Evolutionary conservation across 805 yeast species (phyloP).

Genomic region (Candida quercuum): DNA sequence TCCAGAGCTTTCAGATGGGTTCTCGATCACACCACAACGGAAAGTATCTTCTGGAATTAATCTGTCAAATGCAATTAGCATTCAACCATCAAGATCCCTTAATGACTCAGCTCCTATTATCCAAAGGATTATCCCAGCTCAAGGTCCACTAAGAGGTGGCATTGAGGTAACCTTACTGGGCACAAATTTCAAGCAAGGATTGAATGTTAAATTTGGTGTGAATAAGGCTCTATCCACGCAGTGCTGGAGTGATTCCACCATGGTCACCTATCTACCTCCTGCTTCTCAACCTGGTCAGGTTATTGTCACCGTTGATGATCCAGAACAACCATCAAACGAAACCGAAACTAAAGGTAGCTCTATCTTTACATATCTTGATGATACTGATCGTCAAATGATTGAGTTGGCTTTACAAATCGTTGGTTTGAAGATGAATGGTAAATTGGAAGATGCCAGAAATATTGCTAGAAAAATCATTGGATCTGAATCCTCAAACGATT

Average conservation of each 20-base stretch:
- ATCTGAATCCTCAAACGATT: conserved; percentile 30
- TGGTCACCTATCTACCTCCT: conserved; percentile 92
- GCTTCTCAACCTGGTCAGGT: conserved; percentile 89
- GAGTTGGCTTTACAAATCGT: conserved; percentile 95
- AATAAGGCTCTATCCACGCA: conserved; percentile 78
- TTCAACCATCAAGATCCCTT: conserved; percentile 2
- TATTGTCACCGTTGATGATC: conserved; percentile 70
- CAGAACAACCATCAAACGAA: conserved; percentile 26
- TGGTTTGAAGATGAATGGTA: conserved; percentile 95
- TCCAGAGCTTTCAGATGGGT: conserved; percentile 27
- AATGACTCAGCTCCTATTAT: conserved; percentile 29
- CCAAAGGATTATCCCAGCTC: conserved; percentile 88
- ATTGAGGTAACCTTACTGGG: conserved; percentile 91
- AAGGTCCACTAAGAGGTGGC: conserved; percentile 95
- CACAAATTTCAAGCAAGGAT: conserved; percentile 75
- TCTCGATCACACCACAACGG: conserved; percentile 32
- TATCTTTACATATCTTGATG: conserved; percentile 88
- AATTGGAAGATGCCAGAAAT: conserved; percentile 88
- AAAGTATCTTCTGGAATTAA: conserved; percentile 22
- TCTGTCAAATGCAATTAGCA: not conserved
- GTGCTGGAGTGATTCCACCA: conserved; percentile 93
- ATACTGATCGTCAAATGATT: conserved; percentile 89
- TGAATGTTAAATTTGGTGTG: conserved; percentile 82
- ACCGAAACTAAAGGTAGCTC: conserved; percentile 18
- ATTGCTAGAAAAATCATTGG: conserved; percentile 91